Evolutionary conservation across 257 asterid genomes (phyloP).

Genomic region (Solanum appendiculatum): DNA sequence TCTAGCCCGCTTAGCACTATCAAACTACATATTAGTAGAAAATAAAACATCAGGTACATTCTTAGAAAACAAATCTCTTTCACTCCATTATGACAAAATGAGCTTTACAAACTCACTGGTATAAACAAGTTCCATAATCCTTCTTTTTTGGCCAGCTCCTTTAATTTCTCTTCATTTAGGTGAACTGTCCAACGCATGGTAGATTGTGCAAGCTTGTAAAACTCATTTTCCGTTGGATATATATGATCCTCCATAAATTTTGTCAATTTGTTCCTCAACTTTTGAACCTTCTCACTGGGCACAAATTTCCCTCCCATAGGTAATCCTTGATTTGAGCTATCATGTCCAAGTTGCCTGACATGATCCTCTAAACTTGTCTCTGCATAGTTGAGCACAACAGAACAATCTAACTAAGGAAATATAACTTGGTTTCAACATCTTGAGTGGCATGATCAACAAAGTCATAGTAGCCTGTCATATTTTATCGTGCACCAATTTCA

Average conservation of each 20-base stretch:
- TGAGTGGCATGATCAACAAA: neutral
- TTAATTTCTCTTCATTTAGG: slow-evolving; percentile 83
- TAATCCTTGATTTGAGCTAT: slow-evolving; percentile 12
- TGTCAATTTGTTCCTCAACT: slow-evolving; percentile 50
- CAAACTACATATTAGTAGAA: slow-evolving; percentile 42
- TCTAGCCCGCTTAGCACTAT: slow-evolving; percentile 86
- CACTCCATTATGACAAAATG: neutral
- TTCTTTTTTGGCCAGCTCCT: slow-evolving; percentile 67
- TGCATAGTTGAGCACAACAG: slow-evolving; percentile 10
- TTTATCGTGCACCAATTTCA: neutral
- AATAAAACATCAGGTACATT: neutral
- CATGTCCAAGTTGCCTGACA: slow-evolving; percentile 19
- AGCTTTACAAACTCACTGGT: slow-evolving; percentile 50
- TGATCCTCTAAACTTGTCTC: slow-evolving; percentile 25
- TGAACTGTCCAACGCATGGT: slow-evolving; percentile 75
- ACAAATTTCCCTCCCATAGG: slow-evolving; percentile 51
- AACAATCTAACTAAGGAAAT: neutral
- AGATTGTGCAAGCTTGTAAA: slow-evolving; percentile 69
- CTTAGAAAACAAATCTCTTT: neutral
- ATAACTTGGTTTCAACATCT: neutral
- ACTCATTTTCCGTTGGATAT: slow-evolving; percentile 75
- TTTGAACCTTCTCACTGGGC: slow-evolving; percentile 63
- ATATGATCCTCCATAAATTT: slow-evolving; percentile 76
- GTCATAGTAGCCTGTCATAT: neutral
- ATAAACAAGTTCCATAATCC: slow-evolving; percentile 92